Evolutionary conservation across 2,329 filamentous ascomycete species (phyloP).

Genomic region (Fusarium drepaniforme): DNA sequence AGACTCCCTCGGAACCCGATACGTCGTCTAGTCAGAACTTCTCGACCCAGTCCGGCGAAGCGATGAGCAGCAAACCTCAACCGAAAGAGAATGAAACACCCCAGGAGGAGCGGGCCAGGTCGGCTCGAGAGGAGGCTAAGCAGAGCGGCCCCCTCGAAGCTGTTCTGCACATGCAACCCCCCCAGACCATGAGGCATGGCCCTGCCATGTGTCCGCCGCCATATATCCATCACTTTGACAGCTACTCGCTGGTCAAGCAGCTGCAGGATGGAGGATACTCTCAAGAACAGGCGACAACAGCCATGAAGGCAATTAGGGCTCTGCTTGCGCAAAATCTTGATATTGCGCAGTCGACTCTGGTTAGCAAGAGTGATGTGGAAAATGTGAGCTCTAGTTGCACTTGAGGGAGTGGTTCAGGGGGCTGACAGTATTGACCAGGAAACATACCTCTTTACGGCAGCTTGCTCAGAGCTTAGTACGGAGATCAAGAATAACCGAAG

Average conservation of each 20-base stretch:
- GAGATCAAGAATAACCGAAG: slow-evolving; percentile 86
- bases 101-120: slow-evolving; percentile 42
- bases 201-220: slow-evolving; percentile 80
- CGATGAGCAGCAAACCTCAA: slow-evolving; percentile 14
- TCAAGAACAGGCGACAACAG: slow-evolving; percentile 79
- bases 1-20: slow-evolving; percentile 12
- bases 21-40: background rate
- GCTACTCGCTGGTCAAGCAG: slow-evolving; percentile 87
- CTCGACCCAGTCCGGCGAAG: slow-evolving; percentile 7
- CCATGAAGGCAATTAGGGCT: slow-evolving; percentile 92
- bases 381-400: slow-evolving; percentile 66
- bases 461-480: slow-evolving; percentile 90
- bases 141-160: slow-evolving; percentile 64
- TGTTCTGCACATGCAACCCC: slow-evolving; percentile 60
- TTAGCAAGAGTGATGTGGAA: slow-evolving; percentile 92
- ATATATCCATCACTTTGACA: slow-evolving; percentile 97
- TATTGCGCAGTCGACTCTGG: slow-evolving; percentile 81
- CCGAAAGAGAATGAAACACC: slow-evolving; percentile 16
- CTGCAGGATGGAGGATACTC: slow-evolving; percentile 81
- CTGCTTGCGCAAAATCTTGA: slow-evolving; percentile 84
- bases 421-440: slow-evolving; percentile 63
- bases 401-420: background rate
- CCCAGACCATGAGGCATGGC: slow-evolving; percentile 60
- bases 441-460: slow-evolving; percentile 92
- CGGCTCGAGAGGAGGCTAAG: slow-evolving; percentile 53